These are phyloP conservation scores for Penicillium sp. DNA, from an alignment of 2,329 filamentous ascomycete genomes.

Conservation along the genomic window DNA sequence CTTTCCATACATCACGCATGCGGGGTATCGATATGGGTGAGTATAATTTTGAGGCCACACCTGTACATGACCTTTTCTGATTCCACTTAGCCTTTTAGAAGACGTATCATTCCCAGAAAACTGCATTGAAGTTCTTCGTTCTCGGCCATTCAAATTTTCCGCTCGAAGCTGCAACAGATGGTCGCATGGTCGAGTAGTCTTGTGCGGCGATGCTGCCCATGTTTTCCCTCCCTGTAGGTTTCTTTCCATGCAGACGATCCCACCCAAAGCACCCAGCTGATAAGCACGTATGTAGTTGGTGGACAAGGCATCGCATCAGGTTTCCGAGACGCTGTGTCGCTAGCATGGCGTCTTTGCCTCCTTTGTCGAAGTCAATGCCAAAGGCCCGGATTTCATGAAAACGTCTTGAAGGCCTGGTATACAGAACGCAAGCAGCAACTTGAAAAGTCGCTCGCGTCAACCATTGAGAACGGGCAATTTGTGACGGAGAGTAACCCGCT, in stretches of 20 bases:
- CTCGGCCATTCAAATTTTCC: constrained; percentile 46
- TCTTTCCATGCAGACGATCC: too few species aligned
- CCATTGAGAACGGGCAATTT: constrained; percentile 35
- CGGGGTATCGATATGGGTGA: constrained; percentile 26
- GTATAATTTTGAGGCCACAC: neutral
- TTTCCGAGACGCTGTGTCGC: constrained; percentile 37
- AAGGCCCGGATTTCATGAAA: constrained; percentile 16
- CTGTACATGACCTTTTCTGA: too few species aligned
- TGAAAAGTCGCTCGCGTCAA: constrained; percentile 34
- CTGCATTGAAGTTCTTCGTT: constrained; percentile 48
- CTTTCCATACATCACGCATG: constrained; percentile 25
- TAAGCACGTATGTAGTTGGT: constrained; percentile 27
- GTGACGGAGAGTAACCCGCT: constrained; percentile 30
- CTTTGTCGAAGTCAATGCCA: constrained; percentile 20
- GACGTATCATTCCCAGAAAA: constrained; percentile 42
- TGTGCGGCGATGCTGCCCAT: constrained; percentile 52
- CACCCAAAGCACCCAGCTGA: neutral
- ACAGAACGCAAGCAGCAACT: constrained; percentile 40
- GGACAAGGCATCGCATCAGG: constrained; percentile 44
- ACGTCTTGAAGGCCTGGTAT: constrained; percentile 34
- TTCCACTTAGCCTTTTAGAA: constrained; percentile 12
- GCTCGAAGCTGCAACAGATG: constrained; percentile 49
- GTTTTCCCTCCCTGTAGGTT: constrained; percentile 50
- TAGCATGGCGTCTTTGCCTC: constrained; percentile 38
- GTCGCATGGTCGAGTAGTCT: constrained; percentile 40